phyloP scores from a whole-genome alignment of 495 filamentous ascomycete genomes.

The Annulohypoxylon nitens region DNA sequence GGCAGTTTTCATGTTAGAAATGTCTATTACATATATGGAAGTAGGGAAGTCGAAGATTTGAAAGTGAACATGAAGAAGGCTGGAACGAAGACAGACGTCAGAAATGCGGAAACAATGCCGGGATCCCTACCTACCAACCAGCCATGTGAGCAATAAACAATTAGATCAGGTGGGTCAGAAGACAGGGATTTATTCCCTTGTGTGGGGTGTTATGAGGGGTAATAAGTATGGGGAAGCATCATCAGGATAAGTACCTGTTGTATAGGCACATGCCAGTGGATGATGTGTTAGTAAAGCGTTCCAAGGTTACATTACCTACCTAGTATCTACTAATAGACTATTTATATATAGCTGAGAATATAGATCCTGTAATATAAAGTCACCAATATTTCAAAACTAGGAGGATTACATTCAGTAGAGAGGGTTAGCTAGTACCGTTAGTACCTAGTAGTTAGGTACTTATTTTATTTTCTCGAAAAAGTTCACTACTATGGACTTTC shows the following conservation, averaged over 20 bases:
- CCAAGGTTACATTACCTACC: too few species aligned
- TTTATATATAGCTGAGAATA: too few species aligned
- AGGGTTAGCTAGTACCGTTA: not conserved
- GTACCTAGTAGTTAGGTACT: too few species aligned
- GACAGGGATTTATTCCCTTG: conserved; percentile 12
- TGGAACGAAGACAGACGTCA: conserved; percentile 20
- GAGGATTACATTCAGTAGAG: too few species aligned
- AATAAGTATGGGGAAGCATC: conserved; percentile 19
- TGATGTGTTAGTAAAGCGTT: not conserved
- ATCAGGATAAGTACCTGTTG: not conserved
- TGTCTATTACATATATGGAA: too few species aligned
- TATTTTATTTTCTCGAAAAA: too few species aligned
- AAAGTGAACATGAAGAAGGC: not conserved
- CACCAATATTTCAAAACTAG: too few species aligned
- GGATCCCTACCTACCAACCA: not conserved
- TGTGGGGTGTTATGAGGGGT: conserved; percentile 30
- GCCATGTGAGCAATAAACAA: conserved; percentile 37
- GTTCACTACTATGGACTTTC: not conserved
- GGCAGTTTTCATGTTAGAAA: too few species aligned
- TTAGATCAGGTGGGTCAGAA: conserved; percentile 31
- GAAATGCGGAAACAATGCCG: conserved; percentile 25
- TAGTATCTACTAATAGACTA: too few species aligned
- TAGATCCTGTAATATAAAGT: too few species aligned
- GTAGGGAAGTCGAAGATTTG: not conserved
- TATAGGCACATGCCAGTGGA: not conserved